These are phyloP conservation scores for Thelonectria discophora DNA, from an alignment of 2,329 filamentous ascomycete species.

Conservation along the genomic window DNA sequence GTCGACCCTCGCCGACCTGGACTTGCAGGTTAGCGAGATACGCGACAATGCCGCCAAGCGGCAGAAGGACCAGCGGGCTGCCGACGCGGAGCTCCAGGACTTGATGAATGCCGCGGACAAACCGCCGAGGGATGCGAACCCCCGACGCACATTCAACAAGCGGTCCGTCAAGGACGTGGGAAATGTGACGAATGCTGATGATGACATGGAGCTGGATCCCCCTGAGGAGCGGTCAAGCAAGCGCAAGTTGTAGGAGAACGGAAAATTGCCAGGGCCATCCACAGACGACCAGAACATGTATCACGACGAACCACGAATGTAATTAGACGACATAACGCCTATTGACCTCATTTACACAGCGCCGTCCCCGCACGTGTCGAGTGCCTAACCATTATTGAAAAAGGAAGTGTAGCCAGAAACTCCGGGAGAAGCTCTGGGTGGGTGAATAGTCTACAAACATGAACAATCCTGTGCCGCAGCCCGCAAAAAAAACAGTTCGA, in stretches of 20 bases:
- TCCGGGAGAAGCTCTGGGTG: slow-evolving; percentile 30
- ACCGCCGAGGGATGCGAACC: slow-evolving; percentile 37
- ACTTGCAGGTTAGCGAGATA: slow-evolving; percentile 76
- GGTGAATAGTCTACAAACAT: slow-evolving; percentile 40
- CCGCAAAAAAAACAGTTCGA: slow-evolving; percentile 28
- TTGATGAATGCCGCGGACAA: slow-evolving; percentile 57
- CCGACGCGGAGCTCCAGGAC: slow-evolving; percentile 58
- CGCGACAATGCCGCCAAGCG: slow-evolving; percentile 65
- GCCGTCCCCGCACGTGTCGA: slow-evolving; percentile 18
- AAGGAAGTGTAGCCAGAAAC: slow-evolving; percentile 35
- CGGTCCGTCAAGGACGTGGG: slow-evolving; percentile 54
- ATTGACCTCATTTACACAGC: slow-evolving; percentile 33
- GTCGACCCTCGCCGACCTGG: slow-evolving; percentile 76
- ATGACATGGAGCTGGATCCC: slow-evolving; percentile 66
- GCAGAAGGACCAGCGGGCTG: slow-evolving; percentile 58
- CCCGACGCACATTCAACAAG: slow-evolving; percentile 44
- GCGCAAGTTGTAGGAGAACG: slow-evolving; percentile 57
- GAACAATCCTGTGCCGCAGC: slow-evolving; percentile 37
- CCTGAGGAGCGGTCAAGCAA: slow-evolving; percentile 61
- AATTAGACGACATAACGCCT: slow-evolving; percentile 41
- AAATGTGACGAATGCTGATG: slow-evolving; percentile 56
- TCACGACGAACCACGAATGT: slow-evolving; percentile 43
- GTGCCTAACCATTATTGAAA: slow-evolving; percentile 27
- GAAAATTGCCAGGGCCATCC: slow-evolving; percentile 2
- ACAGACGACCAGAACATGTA: slow-evolving; percentile 30